Evolutionary conservation across 345 rosid genomes (phyloP).

Genomic region (Salix koriyanagi): DNA sequence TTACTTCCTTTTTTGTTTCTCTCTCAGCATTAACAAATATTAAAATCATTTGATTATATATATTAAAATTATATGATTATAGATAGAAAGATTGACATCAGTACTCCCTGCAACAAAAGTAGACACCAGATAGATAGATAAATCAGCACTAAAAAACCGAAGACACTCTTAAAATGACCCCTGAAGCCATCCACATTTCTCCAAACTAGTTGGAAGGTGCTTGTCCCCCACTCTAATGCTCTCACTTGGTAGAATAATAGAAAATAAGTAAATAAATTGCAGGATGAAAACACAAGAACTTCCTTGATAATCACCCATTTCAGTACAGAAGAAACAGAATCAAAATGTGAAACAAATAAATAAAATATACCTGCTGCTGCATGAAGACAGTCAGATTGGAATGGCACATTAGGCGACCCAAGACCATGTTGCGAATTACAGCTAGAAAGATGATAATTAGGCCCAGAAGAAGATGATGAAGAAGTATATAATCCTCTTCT

Average conservation of each 20-base stretch:
- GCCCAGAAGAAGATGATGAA: slow-evolving; percentile 13
- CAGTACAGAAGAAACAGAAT: neutral
- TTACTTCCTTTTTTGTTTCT: too few relatives aligned
- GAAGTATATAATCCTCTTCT: slow-evolving; percentile 26
- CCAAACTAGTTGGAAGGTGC: slow-evolving; percentile 42
- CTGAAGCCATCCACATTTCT: slow-evolving; percentile 23
- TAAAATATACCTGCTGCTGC: slow-evolving; percentile 65
- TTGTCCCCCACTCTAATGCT: slow-evolving; percentile 27
- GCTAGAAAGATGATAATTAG: slow-evolving; percentile 24
- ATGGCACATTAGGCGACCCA: slow-evolving; percentile 25
- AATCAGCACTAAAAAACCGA: neutral
- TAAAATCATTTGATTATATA: neutral
- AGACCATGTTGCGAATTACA: slow-evolving; percentile 27
- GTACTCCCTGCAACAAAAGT: neutral
- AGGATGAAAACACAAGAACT: neutral
- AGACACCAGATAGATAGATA: neutral
- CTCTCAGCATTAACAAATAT: neutral
- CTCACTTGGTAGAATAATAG: neutral
- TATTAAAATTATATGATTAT: too few relatives aligned
- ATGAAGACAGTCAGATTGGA: slow-evolving; percentile 57
- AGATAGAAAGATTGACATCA: too few relatives aligned
- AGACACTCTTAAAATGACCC: neutral
- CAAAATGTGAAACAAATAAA: neutral
- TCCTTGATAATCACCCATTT: neutral
- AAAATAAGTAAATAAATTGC: neutral